A percentile compares a stretch with the other conserved stretches of the same genome.
phyloP scores from a whole-genome alignment of 441 rosid genomes.

The Pelargonium cotyledonis region DNA sequence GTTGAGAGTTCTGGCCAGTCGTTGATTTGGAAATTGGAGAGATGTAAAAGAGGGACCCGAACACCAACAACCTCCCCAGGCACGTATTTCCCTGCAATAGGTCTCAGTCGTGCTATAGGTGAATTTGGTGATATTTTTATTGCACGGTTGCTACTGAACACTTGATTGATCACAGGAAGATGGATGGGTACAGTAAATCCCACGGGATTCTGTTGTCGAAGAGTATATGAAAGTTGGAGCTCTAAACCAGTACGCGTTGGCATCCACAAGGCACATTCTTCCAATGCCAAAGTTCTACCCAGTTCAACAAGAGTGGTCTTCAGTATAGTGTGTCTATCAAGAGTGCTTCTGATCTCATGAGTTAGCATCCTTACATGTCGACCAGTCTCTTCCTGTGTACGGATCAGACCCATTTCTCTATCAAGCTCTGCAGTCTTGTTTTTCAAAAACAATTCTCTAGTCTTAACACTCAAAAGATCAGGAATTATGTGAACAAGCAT shows the following conservation, averaged over 20 bases:
- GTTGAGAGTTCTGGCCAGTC: constrained; percentile 99
- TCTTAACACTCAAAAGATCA: constrained; percentile 82
- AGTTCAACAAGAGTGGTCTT: constrained; percentile 89
- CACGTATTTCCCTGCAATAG: constrained; percentile 69
- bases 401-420: constrained; percentile 90
- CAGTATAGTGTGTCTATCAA: constrained; percentile 85
- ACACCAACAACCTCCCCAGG: constrained; percentile 95
- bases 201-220: constrained; percentile 87
- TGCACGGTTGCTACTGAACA: constrained; percentile 63
- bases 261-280: constrained; percentile 99
- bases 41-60: constrained; percentile 91
- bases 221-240: constrained; percentile 88
- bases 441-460: constrained; percentile 79
- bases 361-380: constrained; percentile 96
- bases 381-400: constrained; percentile 95
- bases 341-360: constrained; percentile 90
- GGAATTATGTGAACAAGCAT: constrained; percentile 99
- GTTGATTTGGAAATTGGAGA: constrained; percentile 87
- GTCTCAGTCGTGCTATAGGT: constrained; percentile 76
- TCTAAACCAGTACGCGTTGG: constrained; percentile 95
- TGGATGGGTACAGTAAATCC: constrained; percentile 91
- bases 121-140: constrained; percentile 81
- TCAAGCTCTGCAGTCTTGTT: constrained; percentile 97
- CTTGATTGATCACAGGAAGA: constrained; percentile 87
- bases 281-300: constrained; percentile 80